Evolutionary conservation across 805 yeast species (phyloP).

Genomic region (Blastobotrys mokoenaii): DNA sequence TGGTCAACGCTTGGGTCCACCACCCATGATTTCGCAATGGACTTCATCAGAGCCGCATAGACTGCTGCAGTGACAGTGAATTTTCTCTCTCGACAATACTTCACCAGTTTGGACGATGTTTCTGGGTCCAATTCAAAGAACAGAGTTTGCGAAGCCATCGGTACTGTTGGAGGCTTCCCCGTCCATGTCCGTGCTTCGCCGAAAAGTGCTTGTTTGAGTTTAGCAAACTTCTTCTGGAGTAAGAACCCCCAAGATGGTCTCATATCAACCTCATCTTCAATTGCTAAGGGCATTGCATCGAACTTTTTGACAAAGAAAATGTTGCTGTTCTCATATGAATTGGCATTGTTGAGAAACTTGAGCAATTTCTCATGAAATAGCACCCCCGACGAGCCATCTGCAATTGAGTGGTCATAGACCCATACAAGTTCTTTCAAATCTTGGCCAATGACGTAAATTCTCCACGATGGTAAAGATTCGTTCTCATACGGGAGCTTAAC

Average conservation of each 20-base stretch:
- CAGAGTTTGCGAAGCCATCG: slow-evolving; percentile 9
- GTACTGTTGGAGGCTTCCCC: slow-evolving; percentile 7
- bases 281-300: not conserved
- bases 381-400: slow-evolving; percentile 5
- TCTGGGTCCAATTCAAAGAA: slow-evolving; percentile 6
- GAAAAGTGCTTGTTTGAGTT: not conserved
- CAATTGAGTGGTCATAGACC: slow-evolving; percentile 5
- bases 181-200: slow-evolving; percentile 5
- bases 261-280: not conserved
- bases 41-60: slow-evolving; percentile 10
- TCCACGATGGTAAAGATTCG: slow-evolving; percentile 7
- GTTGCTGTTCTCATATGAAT: not conserved
- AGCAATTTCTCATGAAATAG: slow-evolving; percentile 5
- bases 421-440: slow-evolving; percentile 3
- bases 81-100: slow-evolving; percentile 2
- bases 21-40: not conserved
- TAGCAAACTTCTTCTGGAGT: not conserved
- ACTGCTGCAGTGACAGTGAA: slow-evolving; percentile 11
- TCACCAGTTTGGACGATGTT: slow-evolving; percentile 3
- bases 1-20: not conserved
- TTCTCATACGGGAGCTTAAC: slow-evolving; percentile 5
- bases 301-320: not conserved
- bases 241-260: slow-evolving; percentile 1
- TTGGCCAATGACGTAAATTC: slow-evolving; percentile 5
- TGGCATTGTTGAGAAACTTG: not conserved